Conservation (phyloP, 345 rosid species). For the Schrenkiella parvula region DNA sequence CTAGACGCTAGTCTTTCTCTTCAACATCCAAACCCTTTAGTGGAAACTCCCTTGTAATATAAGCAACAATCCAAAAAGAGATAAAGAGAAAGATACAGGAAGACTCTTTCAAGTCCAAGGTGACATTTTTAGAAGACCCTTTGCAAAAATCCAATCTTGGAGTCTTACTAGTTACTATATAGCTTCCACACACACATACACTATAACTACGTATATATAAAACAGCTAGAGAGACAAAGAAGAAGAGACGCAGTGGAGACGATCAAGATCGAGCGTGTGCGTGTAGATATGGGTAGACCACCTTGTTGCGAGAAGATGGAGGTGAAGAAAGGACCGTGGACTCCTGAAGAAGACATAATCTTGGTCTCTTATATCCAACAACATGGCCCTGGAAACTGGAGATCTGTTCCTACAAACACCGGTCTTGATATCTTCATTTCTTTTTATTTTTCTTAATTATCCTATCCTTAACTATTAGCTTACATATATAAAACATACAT, state of each 20-base stretch:
- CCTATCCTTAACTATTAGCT: neutral
- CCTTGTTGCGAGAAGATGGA: constrained; percentile 84
- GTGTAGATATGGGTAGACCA: constrained; percentile 65
- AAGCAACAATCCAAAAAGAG: neutral
- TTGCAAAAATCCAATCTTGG: constrained; percentile 11
- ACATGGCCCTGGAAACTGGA: constrained; percentile 96
- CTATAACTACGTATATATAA: neutral
- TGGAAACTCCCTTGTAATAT: neutral
- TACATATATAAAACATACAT: neutral
- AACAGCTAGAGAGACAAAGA: neutral
- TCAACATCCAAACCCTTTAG: neutral
- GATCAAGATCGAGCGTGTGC: neutral
- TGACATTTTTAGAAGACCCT: neutral
- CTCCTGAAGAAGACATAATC: constrained; percentile 94
- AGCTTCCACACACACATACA: neutral
- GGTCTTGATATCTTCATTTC: constrained; percentile 41
- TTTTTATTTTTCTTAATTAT: neutral
- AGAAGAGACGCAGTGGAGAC: neutral
- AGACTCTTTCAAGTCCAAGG: constrained; percentile 4
- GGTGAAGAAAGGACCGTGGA: constrained; percentile 99
- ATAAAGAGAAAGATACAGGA: neutral
- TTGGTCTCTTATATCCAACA: constrained; percentile 87
- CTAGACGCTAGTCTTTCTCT: constrained; percentile 30
- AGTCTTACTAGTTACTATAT: constrained; percentile 7
- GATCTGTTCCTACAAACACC: constrained; percentile 76